phyloP scores from a whole-genome alignment of 148 eudicot species.

The Rhododendron vialii region DNA sequence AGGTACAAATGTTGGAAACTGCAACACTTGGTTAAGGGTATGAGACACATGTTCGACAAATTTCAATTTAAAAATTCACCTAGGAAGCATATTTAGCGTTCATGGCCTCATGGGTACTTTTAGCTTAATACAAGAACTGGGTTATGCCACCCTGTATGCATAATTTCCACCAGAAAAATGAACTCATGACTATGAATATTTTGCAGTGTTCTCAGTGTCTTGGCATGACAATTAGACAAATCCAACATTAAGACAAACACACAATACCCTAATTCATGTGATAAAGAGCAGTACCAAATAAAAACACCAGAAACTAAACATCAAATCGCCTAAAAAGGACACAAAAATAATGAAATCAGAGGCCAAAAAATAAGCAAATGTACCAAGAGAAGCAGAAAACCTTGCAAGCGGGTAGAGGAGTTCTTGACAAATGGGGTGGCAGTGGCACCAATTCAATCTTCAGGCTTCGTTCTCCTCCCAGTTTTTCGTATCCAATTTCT shows the following conservation, averaged over 20 bases:
- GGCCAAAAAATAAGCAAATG: background rate
- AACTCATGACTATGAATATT: background rate
- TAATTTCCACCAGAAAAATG: background rate
- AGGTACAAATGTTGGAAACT: background rate
- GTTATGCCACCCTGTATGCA: background rate
- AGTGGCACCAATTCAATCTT: slow-evolving; percentile 25
- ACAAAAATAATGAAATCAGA: background rate
- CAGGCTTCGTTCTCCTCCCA: slow-evolving; percentile 49
- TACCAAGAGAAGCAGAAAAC: slow-evolving; percentile 31
- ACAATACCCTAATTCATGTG: background rate
- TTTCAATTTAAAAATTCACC: no score
- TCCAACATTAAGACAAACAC: no score
- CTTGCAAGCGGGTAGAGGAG: slow-evolving; percentile 52
- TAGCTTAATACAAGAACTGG: background rate
- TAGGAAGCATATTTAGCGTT: background rate
- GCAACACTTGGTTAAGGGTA: background rate
- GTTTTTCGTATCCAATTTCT: slow-evolving; percentile 32
- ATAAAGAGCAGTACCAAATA: background rate
- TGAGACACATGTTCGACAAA: background rate
- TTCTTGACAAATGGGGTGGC: slow-evolving; percentile 47
- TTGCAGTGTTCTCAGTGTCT: background rate
- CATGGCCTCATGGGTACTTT: background rate
- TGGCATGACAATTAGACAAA: background rate
- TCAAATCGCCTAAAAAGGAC: background rate
- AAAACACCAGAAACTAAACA: background rate